A percentile compares a stretch with the other conserved stretches of the same genome.
Evolutionary conservation across 495 filamentous ascomycete species (phyloP).

Genomic region (Thermothielavioides terrestris): DNA sequence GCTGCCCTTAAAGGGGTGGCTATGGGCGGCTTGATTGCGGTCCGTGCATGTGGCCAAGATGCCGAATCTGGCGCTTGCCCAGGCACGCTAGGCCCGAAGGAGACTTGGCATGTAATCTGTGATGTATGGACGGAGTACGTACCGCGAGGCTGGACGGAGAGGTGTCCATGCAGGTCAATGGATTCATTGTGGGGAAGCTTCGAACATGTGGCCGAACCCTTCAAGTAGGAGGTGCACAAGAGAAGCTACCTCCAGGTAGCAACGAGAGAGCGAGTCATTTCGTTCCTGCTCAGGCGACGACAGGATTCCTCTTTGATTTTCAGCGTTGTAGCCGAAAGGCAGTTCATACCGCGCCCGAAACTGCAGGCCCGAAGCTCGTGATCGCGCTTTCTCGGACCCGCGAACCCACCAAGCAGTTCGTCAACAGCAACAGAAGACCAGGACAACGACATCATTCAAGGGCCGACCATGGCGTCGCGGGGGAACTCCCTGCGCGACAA

Average conservation of each 20-base stretch:
- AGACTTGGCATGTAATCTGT: no score
- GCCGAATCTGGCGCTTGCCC: not conserved
- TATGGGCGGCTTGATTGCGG: not conserved
- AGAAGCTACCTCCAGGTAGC: not conserved
- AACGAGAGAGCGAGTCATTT: not conserved
- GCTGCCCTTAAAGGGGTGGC: constrained; percentile 19
- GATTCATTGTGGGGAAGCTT: constrained; percentile 15
- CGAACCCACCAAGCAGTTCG: not conserved
- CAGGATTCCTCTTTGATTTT: no score
- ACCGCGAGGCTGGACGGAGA: constrained; percentile 1
- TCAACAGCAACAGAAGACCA: not conserved
- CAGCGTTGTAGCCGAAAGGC: no score
- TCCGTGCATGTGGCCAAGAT: constrained; percentile 12
- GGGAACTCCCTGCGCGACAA: constrained; percentile 82
- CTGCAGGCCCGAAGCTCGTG: no score
- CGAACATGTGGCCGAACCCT: constrained; percentile 7
- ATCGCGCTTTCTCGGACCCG: no score
- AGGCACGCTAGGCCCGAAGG: not conserved
- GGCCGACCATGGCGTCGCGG: constrained; percentile 38
- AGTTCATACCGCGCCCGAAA: no score
- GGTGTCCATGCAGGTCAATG: constrained; percentile 15
- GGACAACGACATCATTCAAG: not conserved
- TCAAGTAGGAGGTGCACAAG: no score
- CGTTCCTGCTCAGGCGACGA: not conserved
- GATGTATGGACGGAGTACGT: no score